phyloP scores from a whole-genome alignment of 2,329 filamentous ascomycete genomes.

The Chalaropsis thielavioides region DNA sequence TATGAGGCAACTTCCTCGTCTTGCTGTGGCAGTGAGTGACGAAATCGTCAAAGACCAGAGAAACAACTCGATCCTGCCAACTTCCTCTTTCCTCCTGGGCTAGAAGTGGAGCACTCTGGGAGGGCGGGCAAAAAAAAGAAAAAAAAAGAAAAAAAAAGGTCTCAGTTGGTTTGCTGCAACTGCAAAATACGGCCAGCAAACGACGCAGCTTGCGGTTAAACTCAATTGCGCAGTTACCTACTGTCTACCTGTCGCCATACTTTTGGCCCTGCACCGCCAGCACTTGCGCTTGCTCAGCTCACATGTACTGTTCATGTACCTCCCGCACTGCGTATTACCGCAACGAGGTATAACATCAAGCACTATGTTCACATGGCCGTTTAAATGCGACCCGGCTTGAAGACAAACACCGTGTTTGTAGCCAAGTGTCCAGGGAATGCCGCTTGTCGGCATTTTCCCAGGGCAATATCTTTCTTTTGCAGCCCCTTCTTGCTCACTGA shows the following conservation, averaged over 20 bases:
- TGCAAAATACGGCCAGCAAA: background rate
- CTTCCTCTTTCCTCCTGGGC: background rate
- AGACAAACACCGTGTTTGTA: too few species aligned
- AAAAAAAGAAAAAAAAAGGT: background rate
- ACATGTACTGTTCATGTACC: background rate
- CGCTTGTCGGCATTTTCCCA: background rate
- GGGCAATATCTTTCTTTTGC: background rate
- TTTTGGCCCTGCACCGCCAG: constrained; percentile 5
- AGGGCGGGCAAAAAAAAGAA: background rate
- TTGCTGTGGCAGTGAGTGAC: background rate
- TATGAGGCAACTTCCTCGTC: background rate
- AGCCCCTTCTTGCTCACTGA: background rate
- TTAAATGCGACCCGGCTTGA: too few species aligned
- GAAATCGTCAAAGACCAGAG: background rate
- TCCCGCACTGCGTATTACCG: background rate
- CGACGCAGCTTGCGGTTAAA: background rate
- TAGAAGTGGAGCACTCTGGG: background rate
- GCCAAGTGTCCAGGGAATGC: background rate
- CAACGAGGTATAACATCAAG: background rate
- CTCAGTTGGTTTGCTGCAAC: background rate
- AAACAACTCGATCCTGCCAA: constrained; percentile 1
- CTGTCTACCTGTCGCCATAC: background rate
- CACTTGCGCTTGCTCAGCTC: background rate
- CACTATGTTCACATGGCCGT: too few species aligned
- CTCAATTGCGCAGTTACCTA: background rate